Base-by-base conservation (phyloP, 495 filamentous ascomycete species). In the Tuber magnatum region DNA sequence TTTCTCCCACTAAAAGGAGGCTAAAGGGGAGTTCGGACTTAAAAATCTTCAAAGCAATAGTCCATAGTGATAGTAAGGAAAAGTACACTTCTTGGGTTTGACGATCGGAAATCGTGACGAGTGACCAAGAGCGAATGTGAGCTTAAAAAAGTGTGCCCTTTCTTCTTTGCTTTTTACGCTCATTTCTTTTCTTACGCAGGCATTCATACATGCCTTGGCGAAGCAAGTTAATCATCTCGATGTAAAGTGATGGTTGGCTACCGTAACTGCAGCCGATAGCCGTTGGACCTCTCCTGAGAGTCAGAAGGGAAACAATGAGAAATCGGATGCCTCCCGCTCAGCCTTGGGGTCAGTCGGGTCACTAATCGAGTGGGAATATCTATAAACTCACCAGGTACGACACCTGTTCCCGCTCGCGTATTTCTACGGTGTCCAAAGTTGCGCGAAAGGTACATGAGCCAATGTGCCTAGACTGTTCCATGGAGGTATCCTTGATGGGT, bases 281-380 rank as follows among this genome's bases (percentile, higher is more conserved):
- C 70, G 77, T 79, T 78, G 32, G 70, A 70, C 71, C 77, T 44
- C 41, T 44, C 56, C 68, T 78, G 69, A 74, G 35, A 75, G 73
- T 41, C 48, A 68, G 75, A 74, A 78, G 61, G 40, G 42, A 56
- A 70, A 73, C 68, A 56, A 28, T 56, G 61, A 65, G 71, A 77
- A 70, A 72, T 43, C 42, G 72, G 70, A 70, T 77, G 76, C 76
- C 77, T 79, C 76, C 43, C 73, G 48, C 42, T 79, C 76, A 79
- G 77, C 77, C 77, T 79, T 79, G 76, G 74, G 41, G 44, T 75
- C 76, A 75, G 73, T 77, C 71, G 73, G 35, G 70, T 79, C 78
- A 79, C 56, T 35, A 28, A 20, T 28, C 56, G 56, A 65, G 56
- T 65, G 28, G 32, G 56, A 65, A 73, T 79, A 79, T 73, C 76